These are phyloP conservation scores for Ploettnerulaceae sp. DNA, from an alignment of 2,329 filamentous ascomycete species.

Conservation along the genomic window DNA sequence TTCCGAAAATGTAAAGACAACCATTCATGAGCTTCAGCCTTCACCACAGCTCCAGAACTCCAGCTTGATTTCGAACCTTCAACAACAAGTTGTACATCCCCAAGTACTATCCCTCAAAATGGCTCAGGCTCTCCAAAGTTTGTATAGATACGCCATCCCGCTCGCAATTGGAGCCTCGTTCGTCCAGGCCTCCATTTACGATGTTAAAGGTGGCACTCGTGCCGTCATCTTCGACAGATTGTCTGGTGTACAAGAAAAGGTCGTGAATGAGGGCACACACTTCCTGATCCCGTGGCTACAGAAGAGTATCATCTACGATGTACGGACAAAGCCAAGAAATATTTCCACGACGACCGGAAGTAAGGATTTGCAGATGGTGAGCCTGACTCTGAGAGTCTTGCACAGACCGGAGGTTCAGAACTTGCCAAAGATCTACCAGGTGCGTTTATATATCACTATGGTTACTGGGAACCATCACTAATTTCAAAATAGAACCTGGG, in stretches of 20 bases:
- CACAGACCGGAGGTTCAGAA: conserved; percentile 90
- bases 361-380: conserved; percentile 99
- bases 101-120: conserved; percentile 32
- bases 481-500: conserved; percentile 70
- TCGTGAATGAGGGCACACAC: conserved; percentile 94
- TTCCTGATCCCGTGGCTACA: conserved; percentile 96
- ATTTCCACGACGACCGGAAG: conserved; percentile 96
- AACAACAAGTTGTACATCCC: conserved; percentile 9
- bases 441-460: conserved; percentile 40
- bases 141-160: conserved; percentile 70
- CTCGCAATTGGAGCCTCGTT: conserved; percentile 62
- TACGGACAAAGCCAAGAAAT: conserved; percentile 93
- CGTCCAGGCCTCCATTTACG: conserved; percentile 81
- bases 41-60: background rate
- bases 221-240: conserved; percentile 98
- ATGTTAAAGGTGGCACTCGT: conserved; percentile 89
- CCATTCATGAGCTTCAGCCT: conserved; percentile 8
- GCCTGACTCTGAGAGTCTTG: conserved; percentile 90
- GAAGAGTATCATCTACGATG: conserved; percentile 90
- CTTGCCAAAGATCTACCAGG: conserved; percentile 97
- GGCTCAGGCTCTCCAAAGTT: conserved; percentile 51
- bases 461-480: background rate
- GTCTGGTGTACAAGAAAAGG: conserved; percentile 84
- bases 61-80: background rate
- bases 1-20: conserved; percentile 27